Evolutionary conservation across 148 eudicot genomes (phyloP).

Genomic region (Hydrangea macrophylla): DNA sequence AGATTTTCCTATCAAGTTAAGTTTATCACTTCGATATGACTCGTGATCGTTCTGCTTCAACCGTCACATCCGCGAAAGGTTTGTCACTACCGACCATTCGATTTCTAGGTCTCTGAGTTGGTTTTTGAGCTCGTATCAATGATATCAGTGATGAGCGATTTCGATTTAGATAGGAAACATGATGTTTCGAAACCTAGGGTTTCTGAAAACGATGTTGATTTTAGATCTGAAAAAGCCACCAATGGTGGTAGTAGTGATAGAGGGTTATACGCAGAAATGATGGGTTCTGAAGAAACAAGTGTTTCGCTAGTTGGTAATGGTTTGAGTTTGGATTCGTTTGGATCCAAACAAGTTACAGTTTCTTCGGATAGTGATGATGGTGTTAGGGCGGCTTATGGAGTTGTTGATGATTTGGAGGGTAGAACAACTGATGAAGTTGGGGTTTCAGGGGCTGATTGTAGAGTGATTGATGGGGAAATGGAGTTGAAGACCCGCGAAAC

Average conservation of each 20-base stretch:
- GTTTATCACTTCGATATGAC: background rate
- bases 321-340: background rate
- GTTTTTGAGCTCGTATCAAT: background rate
- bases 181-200: slow-evolving; percentile 16
- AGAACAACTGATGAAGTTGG: slow-evolving; percentile 5
- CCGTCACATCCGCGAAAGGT: background rate
- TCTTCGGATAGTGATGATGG: background rate
- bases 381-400: slow-evolving; percentile 12
- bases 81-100: background rate
- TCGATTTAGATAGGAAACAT: slow-evolving; percentile 23
- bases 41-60: slow-evolving; percentile 6
- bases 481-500: background rate
- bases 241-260: slow-evolving; percentile 9
- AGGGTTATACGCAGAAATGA: background rate
- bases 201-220: slow-evolving; percentile 16
- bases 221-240: background rate
- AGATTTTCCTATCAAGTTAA: background rate
- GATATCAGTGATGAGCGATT: slow-evolving; percentile 25
- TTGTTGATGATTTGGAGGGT: slow-evolving; percentile 7
- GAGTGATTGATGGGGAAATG: background rate
- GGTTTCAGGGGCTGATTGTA: slow-evolving; percentile 15
- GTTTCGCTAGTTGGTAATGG: slow-evolving; percentile 34
- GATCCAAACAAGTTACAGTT: too few relatives aligned
- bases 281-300: slow-evolving; percentile 20
- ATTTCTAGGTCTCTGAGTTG: slow-evolving; percentile 6